These are phyloP conservation scores for Coniochaeta hoffmannii DNA, from an alignment of 2,329 filamentous ascomycete genomes.

Conservation along the genomic window DNA sequence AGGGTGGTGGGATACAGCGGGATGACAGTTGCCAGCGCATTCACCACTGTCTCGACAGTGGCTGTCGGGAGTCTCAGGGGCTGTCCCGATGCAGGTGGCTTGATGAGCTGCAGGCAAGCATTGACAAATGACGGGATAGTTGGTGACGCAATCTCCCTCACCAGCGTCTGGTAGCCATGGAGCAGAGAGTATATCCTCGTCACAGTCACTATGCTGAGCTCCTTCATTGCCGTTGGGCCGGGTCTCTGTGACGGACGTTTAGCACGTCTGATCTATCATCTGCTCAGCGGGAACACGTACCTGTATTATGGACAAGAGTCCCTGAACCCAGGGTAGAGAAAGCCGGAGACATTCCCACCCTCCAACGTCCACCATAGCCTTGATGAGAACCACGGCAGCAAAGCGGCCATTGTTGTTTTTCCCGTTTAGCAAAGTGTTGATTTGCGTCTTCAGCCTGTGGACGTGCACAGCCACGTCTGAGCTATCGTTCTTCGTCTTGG, in stretches of 20 bases:
- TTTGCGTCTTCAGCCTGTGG: constrained; percentile 73
- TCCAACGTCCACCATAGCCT: constrained; percentile 73
- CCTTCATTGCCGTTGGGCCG: constrained; percentile 68
- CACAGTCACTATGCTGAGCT: constrained; percentile 67
- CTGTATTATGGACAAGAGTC: constrained; percentile 66
- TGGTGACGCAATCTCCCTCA: constrained; percentile 82
- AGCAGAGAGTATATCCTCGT: constrained; percentile 79
- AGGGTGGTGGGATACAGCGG: constrained; percentile 79
- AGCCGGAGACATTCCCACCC: constrained; percentile 75
- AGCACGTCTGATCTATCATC: not conserved
- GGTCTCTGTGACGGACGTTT: constrained; percentile 52
- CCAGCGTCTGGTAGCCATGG: constrained; percentile 72
- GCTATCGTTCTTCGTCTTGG: constrained; percentile 50
- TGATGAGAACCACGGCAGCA: constrained; percentile 69
- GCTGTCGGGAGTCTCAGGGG: constrained; percentile 31
- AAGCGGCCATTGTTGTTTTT: constrained; percentile 69
- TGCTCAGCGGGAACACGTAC: constrained; percentile 31
- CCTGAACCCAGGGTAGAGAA: constrained; percentile 67
- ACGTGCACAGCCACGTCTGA: constrained; percentile 64
- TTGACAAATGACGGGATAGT: constrained; percentile 68
- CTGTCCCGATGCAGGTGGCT: constrained; percentile 32
- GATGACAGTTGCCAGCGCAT: constrained; percentile 63
- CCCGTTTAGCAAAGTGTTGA: constrained; percentile 72
- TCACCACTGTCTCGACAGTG: constrained; percentile 61
- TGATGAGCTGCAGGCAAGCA: constrained; percentile 61